Conservation (phyloP, 2,329 filamentous ascomycete genomes). For the Curvularia hawaiiensis region DNA sequence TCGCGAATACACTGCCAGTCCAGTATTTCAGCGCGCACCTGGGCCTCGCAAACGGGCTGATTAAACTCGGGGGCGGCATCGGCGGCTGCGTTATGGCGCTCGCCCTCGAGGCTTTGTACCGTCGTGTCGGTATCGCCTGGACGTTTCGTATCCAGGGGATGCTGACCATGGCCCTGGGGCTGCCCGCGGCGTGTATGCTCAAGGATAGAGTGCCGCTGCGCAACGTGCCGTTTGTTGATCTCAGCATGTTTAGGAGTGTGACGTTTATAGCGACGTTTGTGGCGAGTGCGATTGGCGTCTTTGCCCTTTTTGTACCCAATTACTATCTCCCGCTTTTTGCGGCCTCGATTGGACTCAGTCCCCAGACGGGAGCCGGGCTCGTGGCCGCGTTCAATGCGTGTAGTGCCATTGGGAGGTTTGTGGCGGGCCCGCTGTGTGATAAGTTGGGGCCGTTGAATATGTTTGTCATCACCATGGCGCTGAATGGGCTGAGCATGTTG, state of each 20-base stretch:
- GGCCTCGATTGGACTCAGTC: slow-evolving; percentile 30
- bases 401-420: slow-evolving; percentile 36
- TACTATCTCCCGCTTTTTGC: slow-evolving; percentile 40
- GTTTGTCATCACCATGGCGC: slow-evolving; percentile 32
- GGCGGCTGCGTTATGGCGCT: slow-evolving; percentile 36
- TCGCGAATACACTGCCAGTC: slow-evolving; percentile 30
- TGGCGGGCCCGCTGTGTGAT: slow-evolving; percentile 36
- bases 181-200: slow-evolving; percentile 33
- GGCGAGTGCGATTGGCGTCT: slow-evolving; percentile 32
- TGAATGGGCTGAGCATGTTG: slow-evolving; percentile 37
- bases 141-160: slow-evolving; percentile 39
- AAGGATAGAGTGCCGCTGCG: slow-evolving; percentile 32
- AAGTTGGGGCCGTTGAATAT: slow-evolving; percentile 41
- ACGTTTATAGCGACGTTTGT: slow-evolving; percentile 32
- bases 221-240: slow-evolving; percentile 31
- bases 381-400: slow-evolving; percentile 38
- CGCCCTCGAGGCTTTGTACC: slow-evolving; percentile 32
- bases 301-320: slow-evolving; percentile 39
- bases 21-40: slow-evolving; percentile 40
- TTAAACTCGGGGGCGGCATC: slow-evolving; percentile 39
- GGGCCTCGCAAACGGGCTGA: slow-evolving; percentile 37
- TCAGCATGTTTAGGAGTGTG: slow-evolving; percentile 31
- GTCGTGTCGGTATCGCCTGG: slow-evolving; percentile 36
- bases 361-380: slow-evolving; percentile 34
- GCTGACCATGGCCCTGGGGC: slow-evolving; percentile 29